Conservation (phyloP, 257 asterid genomes). For the Solanum virginianum region DNA sequence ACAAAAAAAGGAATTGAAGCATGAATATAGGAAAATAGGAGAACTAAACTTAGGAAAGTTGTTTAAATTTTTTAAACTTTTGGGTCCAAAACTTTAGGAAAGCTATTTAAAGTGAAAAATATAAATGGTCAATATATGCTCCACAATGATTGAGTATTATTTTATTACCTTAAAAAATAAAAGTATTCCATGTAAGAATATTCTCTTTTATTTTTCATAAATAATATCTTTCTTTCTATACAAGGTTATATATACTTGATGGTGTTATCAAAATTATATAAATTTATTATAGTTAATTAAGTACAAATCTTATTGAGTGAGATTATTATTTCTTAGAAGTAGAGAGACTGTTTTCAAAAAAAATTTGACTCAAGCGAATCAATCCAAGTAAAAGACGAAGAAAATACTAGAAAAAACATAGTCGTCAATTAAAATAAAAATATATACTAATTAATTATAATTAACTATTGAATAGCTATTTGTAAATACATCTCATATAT, state of each 20-base stretch:
- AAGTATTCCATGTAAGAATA: not conserved
- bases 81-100: not conserved
- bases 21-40: not conserved
- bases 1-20: not conserved
- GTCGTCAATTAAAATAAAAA: not conserved
- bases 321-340: too few species aligned
- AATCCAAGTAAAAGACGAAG: too few species aligned
- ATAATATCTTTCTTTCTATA: too few species aligned
- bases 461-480: too few species aligned
- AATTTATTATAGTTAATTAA: too few species aligned
- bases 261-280: not conserved
- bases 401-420: too few species aligned
- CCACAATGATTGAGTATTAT: not conserved
- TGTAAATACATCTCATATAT: too few species aligned
- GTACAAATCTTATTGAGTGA: too few species aligned
- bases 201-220: not conserved
- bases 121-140: not conserved
- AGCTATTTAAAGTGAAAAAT: not conserved
- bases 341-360: too few species aligned
- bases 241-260: too few species aligned
- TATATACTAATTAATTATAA: not conserved
- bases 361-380: too few species aligned
- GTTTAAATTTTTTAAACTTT: not conserved
- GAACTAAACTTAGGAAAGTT: not conserved
- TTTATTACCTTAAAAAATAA: not conserved